Evolutionary conservation across 1,284 basidiomycete species (phyloP).

Genomic region (Pisolithus thermaeus): DNA sequence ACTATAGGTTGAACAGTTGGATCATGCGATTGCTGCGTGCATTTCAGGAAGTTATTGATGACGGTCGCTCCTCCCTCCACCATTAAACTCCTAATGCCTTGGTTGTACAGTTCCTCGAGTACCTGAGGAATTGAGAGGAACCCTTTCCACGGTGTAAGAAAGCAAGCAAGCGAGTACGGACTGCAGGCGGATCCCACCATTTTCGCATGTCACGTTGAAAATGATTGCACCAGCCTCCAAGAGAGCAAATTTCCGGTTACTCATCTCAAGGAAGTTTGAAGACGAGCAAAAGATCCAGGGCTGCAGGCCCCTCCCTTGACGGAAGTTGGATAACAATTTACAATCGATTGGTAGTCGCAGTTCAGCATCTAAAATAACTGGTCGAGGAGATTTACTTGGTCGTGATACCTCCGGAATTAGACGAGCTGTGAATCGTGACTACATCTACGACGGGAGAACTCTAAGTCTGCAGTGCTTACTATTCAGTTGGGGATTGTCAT

Average conservation of each 20-base stretch:
- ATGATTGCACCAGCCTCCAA: conserved; percentile 52
- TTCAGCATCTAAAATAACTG: conserved; percentile 78
- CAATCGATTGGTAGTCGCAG: conserved; percentile 64
- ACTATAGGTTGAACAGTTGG: conserved; percentile 27
- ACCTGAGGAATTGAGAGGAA: conserved; percentile 45
- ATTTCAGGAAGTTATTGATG: conserved; percentile 69
- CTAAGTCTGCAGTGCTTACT: conserved; percentile 45
- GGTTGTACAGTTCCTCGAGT: conserved; percentile 44
- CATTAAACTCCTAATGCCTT: conserved; percentile 78
- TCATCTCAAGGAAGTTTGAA: conserved; percentile 26
- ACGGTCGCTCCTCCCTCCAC: conserved; percentile 90
- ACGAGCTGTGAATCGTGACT: conserved; percentile 29
- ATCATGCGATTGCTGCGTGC: conserved; percentile 9
- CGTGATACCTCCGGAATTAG: conserved; percentile 38
- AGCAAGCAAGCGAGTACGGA: conserved; percentile 5
- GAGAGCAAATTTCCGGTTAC: conserved; percentile 38
- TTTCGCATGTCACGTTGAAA: conserved; percentile 33
- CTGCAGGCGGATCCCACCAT: conserved; percentile 21
- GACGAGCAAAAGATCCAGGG: conserved; percentile 70
- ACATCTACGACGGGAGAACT: neutral
- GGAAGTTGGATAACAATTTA: conserved; percentile 71
- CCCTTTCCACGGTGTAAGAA: conserved; percentile 27
- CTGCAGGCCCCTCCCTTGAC: conserved; percentile 52
- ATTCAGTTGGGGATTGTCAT: conserved; percentile 92
- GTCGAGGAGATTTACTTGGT: conserved; percentile 58